A percentile compares a stretch with the other conserved stretches of the same genome.
phyloP scores from a whole-genome alignment of 176 grass and related monocot genomes.

The Avena sativa region DNA sequence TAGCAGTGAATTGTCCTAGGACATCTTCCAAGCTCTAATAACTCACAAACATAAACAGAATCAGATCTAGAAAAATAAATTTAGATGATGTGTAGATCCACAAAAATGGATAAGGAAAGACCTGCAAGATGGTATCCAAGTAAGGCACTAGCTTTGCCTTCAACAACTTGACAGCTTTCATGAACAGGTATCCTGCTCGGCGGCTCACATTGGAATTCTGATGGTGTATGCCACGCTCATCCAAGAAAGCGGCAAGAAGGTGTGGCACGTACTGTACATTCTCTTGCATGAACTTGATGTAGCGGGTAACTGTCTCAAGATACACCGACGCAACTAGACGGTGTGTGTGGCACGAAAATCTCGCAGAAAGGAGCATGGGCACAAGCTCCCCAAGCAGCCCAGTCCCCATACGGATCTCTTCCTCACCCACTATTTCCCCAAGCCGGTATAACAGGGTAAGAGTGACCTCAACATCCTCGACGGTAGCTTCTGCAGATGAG shows the following conservation, averaged over 20 bases:
- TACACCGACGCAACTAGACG: constrained; percentile 87
- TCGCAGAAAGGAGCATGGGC: constrained; percentile 80
- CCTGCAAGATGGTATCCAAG: constrained; percentile 91
- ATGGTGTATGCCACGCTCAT: constrained; percentile 89
- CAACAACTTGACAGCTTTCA: constrained; percentile 85
- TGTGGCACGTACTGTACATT: constrained; percentile 79
- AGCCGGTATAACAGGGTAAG: constrained; percentile 81
- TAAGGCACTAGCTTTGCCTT: constrained; percentile 90
- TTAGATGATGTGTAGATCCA: constrained; percentile 24
- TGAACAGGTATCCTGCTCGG: constrained; percentile 89
- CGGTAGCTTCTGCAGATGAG: constrained; percentile 68
- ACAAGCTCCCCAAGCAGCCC: constrained; percentile 76
- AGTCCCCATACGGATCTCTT: constrained; percentile 69
- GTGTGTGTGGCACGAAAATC: constrained; percentile 78
- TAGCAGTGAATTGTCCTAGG: constrained; percentile 66
- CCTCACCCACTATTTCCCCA: constrained; percentile 77
- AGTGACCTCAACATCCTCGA: constrained; percentile 83
- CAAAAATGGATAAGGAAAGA: constrained; percentile 40
- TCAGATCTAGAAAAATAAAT: constrained; percentile 39
- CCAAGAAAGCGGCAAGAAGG: constrained; percentile 78
- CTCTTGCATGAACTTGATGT: constrained; percentile 90
- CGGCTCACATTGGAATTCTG: constrained; percentile 78
- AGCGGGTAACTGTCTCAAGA: constrained; percentile 84
- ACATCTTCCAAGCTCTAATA: constrained; percentile 81
- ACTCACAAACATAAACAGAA: constrained; percentile 45